These are phyloP conservation scores for Scedosporium boydii DNA, from an alignment of 2,329 filamentous ascomycete genomes.

Conservation along the genomic window DNA sequence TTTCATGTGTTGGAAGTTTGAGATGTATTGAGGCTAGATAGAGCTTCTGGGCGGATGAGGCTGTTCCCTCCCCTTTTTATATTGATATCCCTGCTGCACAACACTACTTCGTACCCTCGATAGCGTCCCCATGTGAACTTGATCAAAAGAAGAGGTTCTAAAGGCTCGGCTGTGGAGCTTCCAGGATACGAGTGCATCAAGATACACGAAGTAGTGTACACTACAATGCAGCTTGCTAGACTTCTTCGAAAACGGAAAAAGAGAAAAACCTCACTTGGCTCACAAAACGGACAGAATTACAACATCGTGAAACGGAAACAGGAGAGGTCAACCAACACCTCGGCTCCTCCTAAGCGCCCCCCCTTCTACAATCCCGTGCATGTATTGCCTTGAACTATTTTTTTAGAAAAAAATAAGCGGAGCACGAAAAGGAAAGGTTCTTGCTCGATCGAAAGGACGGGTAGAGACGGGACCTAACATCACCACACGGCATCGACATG, in stretches of 20 bases:
- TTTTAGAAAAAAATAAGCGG: not conserved
- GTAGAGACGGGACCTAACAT: constrained; percentile 1
- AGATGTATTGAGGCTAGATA: no score
- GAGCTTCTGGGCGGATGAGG: not conserved
- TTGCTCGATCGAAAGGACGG: not conserved
- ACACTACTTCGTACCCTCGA: no score
- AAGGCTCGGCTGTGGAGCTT: no score
- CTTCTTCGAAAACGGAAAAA: not conserved
- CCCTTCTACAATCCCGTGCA: no score
- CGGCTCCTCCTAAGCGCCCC: not conserved
- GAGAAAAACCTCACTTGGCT: not conserved
- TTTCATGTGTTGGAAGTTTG: not conserved
- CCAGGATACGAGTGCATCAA: no score
- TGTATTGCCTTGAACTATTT: not conserved
- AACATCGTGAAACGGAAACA: not conserved
- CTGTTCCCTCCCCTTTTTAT: no score
- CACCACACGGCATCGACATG: not conserved
- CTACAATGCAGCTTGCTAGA: no score
- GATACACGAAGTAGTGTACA: no score
- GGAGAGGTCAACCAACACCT: not conserved
- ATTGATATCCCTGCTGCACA: no score
- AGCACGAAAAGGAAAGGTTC: not conserved
- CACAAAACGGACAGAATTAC: not conserved
- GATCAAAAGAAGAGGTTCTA: no score
- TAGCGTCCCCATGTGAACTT: no score